These are phyloP conservation scores for Parathielavia appendiculata DNA, from an alignment of 495 filamentous ascomycete species.

Conservation along the genomic window DNA sequence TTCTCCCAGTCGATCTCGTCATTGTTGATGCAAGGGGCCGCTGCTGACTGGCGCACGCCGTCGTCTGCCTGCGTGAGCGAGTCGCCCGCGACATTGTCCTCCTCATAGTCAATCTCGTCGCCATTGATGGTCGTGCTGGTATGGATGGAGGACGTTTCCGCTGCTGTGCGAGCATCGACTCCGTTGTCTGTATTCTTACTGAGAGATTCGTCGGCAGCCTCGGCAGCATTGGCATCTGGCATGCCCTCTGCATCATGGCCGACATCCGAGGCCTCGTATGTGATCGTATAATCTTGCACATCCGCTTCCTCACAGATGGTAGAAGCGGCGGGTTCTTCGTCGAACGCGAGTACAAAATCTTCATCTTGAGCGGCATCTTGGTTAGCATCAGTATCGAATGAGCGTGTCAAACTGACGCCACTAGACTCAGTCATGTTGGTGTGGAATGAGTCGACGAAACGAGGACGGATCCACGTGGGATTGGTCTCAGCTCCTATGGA, in stretches of 20 bases:
- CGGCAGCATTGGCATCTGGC: conserved; percentile 5
- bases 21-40: conserved; percentile 4
- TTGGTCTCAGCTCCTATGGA: background rate
- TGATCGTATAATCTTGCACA: conserved; percentile 4
- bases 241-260: background rate
- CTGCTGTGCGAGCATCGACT: background rate
- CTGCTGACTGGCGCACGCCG: conserved; percentile 11
- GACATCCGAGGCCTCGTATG: background rate
- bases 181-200: conserved; percentile 5
- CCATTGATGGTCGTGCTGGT: conserved; percentile 43
- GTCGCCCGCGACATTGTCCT: conserved; percentile 29
- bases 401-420: conserved; percentile 5
- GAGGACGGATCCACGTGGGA: background rate
- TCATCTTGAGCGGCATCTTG: conserved; percentile 19
- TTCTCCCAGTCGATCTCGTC: conserved; percentile 47
- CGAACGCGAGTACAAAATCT: conserved; percentile 18
- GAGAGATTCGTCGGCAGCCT: conserved; percentile 14
- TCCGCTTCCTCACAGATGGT: conserved; percentile 13
- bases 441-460: background rate
- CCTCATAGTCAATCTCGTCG: conserved; percentile 48
- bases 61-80: conserved; percentile 9
- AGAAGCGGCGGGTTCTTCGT: conserved; percentile 9
- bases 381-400: conserved; percentile 18
- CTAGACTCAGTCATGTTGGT: background rate
- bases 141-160: conserved; percentile 21